These are phyloP conservation scores for Phytophthora constricta DNA, from an alignment of 352 stramenopile species.

Conservation along the genomic window DNA sequence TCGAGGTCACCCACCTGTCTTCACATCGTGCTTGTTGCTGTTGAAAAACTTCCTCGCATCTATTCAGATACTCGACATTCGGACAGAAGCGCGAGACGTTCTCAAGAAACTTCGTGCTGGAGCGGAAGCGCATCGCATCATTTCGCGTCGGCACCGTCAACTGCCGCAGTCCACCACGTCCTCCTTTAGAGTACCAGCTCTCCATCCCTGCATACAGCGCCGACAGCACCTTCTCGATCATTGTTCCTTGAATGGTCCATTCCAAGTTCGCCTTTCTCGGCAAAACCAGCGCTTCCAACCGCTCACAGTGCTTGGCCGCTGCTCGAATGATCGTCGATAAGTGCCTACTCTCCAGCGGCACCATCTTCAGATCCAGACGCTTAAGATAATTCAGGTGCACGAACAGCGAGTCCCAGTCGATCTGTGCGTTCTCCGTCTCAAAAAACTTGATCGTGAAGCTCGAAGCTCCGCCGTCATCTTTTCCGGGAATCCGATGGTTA, in stretches of 20 bases:
- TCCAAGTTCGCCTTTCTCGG: not conserved
- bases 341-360: conserved; percentile 25
- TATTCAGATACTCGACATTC: conserved; percentile 29
- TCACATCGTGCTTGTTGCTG: conserved; percentile 10
- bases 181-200: conserved; percentile 16
- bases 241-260: not conserved
- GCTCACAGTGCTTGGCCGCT: conserved; percentile 11
- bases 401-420: conserved; percentile 21
- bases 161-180: conserved; percentile 20
- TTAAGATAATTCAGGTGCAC: conserved; percentile 2
- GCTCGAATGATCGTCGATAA: conserved; percentile 15
- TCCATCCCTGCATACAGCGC: conserved; percentile 22
- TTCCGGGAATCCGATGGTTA: not conserved
- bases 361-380: conserved; percentile 20
- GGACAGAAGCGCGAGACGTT: conserved; percentile 27
- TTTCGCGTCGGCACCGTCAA: conserved; percentile 22
- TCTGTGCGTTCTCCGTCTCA: not conserved
- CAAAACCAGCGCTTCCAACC: conserved; percentile 29
- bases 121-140: conserved; percentile 4
- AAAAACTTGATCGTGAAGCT: not conserved
- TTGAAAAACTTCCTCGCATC: conserved; percentile 4
- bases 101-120: conserved; percentile 22
- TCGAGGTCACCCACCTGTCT: conserved; percentile 26
- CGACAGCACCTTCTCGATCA: conserved; percentile 9
- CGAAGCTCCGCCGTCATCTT: not conserved